Evolutionary conservation across 2,329 filamentous ascomycete genomes (phyloP).

Genomic region (Fusarium mangiferae): DNA sequence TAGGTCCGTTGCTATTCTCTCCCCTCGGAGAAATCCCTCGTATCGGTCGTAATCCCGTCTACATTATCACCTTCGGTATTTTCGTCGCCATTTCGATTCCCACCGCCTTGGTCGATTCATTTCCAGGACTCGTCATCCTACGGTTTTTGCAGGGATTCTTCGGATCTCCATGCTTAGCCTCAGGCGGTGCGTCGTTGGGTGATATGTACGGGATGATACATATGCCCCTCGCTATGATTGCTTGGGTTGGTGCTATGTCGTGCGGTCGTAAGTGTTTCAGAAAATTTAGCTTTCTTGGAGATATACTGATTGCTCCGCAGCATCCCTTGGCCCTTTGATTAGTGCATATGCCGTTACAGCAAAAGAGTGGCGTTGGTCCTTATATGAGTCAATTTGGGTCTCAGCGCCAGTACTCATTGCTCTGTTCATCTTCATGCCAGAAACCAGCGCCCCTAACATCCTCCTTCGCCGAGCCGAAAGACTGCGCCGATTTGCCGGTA

Average conservation of each 20-base stretch:
- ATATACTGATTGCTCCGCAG: conserved; percentile 22
- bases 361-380: conserved; percentile 70
- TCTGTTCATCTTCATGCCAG: conserved; percentile 71
- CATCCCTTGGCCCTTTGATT: conserved; percentile 69
- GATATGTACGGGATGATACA: conserved; percentile 63
- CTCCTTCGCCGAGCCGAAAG: conserved; percentile 68
- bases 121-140: conserved; percentile 69
- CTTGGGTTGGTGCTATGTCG: conserved; percentile 16
- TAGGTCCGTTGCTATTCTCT: conserved; percentile 72
- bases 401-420: conserved; percentile 65
- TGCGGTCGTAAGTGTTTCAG: background rate
- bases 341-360: conserved; percentile 67
- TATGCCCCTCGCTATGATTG: conserved; percentile 51
- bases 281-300: fast-evolving
- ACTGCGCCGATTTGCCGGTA: conserved; percentile 65
- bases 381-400: conserved; percentile 72
- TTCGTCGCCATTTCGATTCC: conserved; percentile 75
- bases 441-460: conserved; percentile 69
- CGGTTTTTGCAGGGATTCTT: conserved; percentile 75
- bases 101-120: conserved; percentile 70
- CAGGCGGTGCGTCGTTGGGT: conserved; percentile 61
- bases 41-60: conserved; percentile 74
- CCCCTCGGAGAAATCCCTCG: conserved; percentile 73
- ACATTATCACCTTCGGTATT: conserved; percentile 72
- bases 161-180: conserved; percentile 72